These are phyloP conservation scores for Fusarium mangiferae DNA, from an alignment of 2,329 filamentous ascomycete genomes.

Conservation along the genomic window DNA sequence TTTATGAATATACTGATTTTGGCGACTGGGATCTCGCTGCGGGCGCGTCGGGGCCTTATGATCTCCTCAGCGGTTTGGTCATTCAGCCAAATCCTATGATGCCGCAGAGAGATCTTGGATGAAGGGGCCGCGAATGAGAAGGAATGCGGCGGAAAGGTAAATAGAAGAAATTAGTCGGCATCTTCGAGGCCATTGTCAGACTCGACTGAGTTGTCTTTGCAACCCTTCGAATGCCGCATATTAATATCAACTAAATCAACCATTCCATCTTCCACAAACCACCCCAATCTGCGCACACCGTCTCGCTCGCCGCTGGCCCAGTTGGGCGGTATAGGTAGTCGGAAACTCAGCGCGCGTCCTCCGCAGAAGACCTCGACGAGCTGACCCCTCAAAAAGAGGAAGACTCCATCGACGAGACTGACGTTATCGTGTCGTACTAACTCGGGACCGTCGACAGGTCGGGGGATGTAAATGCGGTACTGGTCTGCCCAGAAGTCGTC, in stretches of 20 bases:
- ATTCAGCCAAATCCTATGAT: constrained; percentile 41
- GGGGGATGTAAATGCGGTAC: constrained; percentile 46
- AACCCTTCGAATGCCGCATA: constrained; percentile 32
- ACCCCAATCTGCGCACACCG: constrained; percentile 41
- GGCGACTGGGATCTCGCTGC: constrained; percentile 49
- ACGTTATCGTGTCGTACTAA: constrained; percentile 48
- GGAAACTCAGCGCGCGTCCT: constrained; percentile 45
- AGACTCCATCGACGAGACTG: constrained; percentile 39
- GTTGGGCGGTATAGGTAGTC: constrained; percentile 37
- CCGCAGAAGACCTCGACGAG: constrained; percentile 46
- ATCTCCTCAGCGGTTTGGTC: constrained; percentile 43
- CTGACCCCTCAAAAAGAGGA: constrained; percentile 41
- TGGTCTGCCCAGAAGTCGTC: constrained; percentile 54
- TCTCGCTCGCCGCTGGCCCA: constrained; percentile 5
- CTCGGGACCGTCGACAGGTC: constrained; percentile 49
- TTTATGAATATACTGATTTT: constrained; percentile 49
- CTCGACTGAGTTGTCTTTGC: constrained; percentile 30
- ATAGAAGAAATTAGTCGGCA: constrained; percentile 31
- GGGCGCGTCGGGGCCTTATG: constrained; percentile 44
- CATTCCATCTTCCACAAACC: constrained; percentile 47
- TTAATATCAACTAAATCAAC: constrained; percentile 43
- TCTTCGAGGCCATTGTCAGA: constrained; percentile 32
- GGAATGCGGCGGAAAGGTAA: neutral
- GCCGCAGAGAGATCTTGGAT: constrained; percentile 39
- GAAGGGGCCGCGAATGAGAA: neutral